Conservation (phyloP, 768 basidiomycete genomes). For the Naematelia aurantialba region DNA sequence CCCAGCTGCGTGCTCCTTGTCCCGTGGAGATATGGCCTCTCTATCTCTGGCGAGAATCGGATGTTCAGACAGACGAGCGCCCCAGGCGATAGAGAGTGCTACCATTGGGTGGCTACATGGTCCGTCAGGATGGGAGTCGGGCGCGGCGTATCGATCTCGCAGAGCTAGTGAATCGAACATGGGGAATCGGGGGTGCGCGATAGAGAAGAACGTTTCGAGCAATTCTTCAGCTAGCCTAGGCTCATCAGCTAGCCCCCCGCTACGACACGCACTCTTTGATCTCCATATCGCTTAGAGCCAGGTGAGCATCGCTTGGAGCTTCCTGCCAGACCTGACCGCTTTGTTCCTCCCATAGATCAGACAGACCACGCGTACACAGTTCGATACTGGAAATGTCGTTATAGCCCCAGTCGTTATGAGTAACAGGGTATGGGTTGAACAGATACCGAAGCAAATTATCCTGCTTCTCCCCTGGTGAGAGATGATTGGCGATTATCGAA, state of each 20-base stretch:
- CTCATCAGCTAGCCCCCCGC: slow-evolving; percentile 18
- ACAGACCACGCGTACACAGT: slow-evolving; percentile 19
- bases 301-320: slow-evolving; percentile 61
- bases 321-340: slow-evolving; percentile 31
- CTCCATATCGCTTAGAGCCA: slow-evolving; percentile 67
- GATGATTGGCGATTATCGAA: background rate
- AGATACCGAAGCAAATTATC: slow-evolving; percentile 42
- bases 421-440: slow-evolving; percentile 42
- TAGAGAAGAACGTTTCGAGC: slow-evolving; percentile 87
- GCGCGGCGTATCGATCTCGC: slow-evolving; percentile 62
- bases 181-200: slow-evolving; percentile 75
- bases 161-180: slow-evolving; percentile 79
- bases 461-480: slow-evolving; percentile 13
- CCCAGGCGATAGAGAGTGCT: slow-evolving; percentile 85
- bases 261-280: slow-evolving; percentile 86
- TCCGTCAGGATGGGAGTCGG: slow-evolving; percentile 38
- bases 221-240: slow-evolving; percentile 83
- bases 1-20: background rate
- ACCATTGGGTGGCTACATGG: slow-evolving; percentile 56
- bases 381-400: slow-evolving; percentile 35
- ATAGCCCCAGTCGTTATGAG: slow-evolving; percentile 30
- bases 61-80: slow-evolving; percentile 89
- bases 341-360: slow-evolving; percentile 37
- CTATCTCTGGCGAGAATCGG: slow-evolving; percentile 76
- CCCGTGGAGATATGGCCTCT: slow-evolving; percentile 51